A percentile compares a stretch with the other conserved stretches of the same genome.
phyloP scores from a whole-genome alignment of 1,139 yeast genomes.

The Yamadazyma conglobata region DNA sequence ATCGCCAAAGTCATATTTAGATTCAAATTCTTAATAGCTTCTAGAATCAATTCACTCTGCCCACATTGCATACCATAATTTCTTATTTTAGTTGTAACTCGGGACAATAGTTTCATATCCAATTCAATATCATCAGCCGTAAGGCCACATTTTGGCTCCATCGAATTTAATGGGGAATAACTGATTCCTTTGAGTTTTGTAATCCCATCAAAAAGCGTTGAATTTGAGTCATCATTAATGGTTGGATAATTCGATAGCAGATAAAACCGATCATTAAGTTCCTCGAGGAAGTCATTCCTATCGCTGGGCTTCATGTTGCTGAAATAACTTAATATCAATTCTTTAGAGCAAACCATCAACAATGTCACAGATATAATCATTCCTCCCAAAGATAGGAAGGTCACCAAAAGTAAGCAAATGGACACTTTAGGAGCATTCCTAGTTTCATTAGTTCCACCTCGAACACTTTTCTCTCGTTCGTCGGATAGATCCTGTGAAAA shows the following conservation, averaged over 20 bases:
- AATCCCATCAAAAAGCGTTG: neutral
- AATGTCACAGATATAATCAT: conserved; percentile 2
- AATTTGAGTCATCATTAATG: neutral
- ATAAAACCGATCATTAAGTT: conserved; percentile 4
- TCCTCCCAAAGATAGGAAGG: neutral
- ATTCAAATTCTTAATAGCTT: conserved; percentile 48
- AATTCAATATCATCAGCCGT: conserved; percentile 45
- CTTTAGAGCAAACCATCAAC: conserved; percentile 21
- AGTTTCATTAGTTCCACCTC: too few relatives aligned
- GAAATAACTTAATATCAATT: conserved; percentile 13
- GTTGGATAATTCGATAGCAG: neutral
- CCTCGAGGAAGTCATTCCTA: conserved; percentile 7
- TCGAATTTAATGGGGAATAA: conserved; percentile 53
- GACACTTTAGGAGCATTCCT: too few relatives aligned
- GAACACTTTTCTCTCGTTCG: too few relatives aligned
- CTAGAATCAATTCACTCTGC: conserved; percentile 51
- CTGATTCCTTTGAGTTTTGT: conserved; percentile 50
- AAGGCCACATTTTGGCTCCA: conserved; percentile 53
- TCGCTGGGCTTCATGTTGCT: conserved; percentile 6
- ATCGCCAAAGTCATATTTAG: conserved; percentile 56
- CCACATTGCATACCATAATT: conserved; percentile 64
- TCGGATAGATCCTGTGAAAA: too few relatives aligned
- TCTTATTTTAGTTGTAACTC: conserved; percentile 53
- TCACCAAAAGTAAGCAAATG: too few relatives aligned
- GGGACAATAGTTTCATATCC: conserved; percentile 56